Conservation (phyloP, 2,329 filamentous ascomycete genomes). For the Rutstroemia sp. region DNA sequence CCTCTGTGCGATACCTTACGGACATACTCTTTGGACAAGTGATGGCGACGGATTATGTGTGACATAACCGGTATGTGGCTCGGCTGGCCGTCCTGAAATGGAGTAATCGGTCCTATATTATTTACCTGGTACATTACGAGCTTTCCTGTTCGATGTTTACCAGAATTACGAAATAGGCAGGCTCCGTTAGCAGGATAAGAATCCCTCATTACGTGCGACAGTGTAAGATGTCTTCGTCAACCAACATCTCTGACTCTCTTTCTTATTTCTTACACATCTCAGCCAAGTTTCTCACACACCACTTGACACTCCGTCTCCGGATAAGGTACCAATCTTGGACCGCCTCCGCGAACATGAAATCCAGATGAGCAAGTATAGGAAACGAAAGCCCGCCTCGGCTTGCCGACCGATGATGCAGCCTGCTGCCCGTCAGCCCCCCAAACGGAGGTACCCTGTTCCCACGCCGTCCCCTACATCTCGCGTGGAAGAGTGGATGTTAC, state of each 20-base stretch:
- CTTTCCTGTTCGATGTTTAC: not conserved
- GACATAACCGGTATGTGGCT: not conserved
- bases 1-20: not conserved
- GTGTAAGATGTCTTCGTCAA: not conserved
- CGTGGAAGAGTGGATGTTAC: constrained; percentile 8
- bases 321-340: not conserved
- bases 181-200: not conserved
- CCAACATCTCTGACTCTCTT: not conserved
- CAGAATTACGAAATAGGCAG: constrained; percentile 2
- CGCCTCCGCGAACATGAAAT: not conserved
- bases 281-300: not conserved
- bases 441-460: constrained; percentile 3
- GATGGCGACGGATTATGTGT: not conserved
- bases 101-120: constrained; percentile 7
- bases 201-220: constrained; percentile 1
- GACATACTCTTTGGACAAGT: not conserved
- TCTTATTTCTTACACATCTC: not conserved
- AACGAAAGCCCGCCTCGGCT: not conserved
- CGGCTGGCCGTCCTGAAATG: not conserved
- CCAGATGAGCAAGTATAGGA: not conserved
- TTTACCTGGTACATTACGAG: not conserved
- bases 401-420: constrained; percentile 3
- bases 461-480: constrained; percentile 6
- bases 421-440: constrained; percentile 5
- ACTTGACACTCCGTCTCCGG: not conserved